Percentiles rank a stretch among this genome's conserved stretches.
These are phyloP conservation scores for Tylopilus subfusipes DNA, from an alignment of 768 basidiomycete species.

Conservation along the genomic window DNA sequence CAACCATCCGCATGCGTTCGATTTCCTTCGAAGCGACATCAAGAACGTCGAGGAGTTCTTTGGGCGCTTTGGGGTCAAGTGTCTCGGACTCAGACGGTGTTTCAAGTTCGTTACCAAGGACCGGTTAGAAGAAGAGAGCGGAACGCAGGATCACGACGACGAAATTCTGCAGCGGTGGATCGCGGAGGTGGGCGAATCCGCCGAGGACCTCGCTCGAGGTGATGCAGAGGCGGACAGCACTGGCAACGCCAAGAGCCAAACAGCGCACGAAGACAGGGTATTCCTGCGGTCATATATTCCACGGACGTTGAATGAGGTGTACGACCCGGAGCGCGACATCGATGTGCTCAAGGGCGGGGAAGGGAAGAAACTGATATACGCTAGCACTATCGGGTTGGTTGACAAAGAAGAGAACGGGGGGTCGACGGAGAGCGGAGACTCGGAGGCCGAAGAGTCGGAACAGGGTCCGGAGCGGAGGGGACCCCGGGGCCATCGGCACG, in stretches of 20 bases:
- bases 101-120: slow-evolving; percentile 88
- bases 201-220: slow-evolving; percentile 11
- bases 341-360: slow-evolving; percentile 69
- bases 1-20: slow-evolving; percentile 94
- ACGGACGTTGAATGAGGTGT: slow-evolving; percentile 85
- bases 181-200: slow-evolving; percentile 33
- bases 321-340: slow-evolving; percentile 92
- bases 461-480: slow-evolving; percentile 45
- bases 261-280: slow-evolving; percentile 77
- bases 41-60: slow-evolving; percentile 95
- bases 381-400: slow-evolving; percentile 80
- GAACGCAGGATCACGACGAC: slow-evolving; percentile 24
- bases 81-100: slow-evolving; percentile 73
- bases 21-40: slow-evolving; percentile 91
- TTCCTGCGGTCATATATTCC: slow-evolving; percentile 94
- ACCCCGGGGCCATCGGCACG: slow-evolving; percentile 86
- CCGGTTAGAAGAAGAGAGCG: slow-evolving; percentile 31
- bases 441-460: slow-evolving; percentile 36
- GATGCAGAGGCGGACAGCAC: slow-evolving; percentile 3
- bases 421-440: slow-evolving; percentile 23
- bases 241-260: slow-evolving; percentile 11
- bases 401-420: slow-evolving; percentile 18
- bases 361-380: slow-evolving; percentile 76
- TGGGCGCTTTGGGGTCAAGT: slow-evolving; percentile 63
- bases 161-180: slow-evolving; percentile 47